These are phyloP conservation scores for Shiraia sp. DNA, from an alignment of 2,329 filamentous ascomycete species.

Conservation along the genomic window DNA sequence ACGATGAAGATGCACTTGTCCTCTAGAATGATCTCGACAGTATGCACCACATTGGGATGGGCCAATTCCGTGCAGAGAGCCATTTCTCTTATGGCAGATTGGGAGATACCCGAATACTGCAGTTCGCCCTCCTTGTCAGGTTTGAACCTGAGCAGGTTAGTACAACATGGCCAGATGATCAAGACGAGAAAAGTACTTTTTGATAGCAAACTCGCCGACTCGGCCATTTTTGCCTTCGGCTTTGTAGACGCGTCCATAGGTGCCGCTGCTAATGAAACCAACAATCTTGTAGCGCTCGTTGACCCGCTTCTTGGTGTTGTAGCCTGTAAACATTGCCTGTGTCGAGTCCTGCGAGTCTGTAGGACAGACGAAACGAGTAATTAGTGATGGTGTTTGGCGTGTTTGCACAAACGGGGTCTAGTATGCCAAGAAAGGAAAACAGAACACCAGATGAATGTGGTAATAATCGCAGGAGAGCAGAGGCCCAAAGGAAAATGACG, in stretches of 20 bases:
- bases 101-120: conserved; percentile 95
- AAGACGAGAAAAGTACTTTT: conserved; percentile 66
- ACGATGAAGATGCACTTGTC: conserved; percentile 99
- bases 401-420: neutral
- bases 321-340: conserved; percentile 52
- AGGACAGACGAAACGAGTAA: too few relatives aligned
- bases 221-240: conserved; percentile 75
- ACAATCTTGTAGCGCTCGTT: conserved; percentile 94
- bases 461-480: too few relatives aligned
- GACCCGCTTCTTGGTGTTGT: conserved; percentile 78
- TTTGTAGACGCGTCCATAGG: conserved; percentile 98
- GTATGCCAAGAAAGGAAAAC: too few relatives aligned
- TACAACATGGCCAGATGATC: conserved; percentile 5
- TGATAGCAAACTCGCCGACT: conserved; percentile 91
- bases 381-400: conserved; percentile 11
- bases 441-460: too few relatives aligned
- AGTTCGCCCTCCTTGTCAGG: conserved; percentile 98
- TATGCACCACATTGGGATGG: conserved; percentile 85
- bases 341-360: conserved; percentile 33
- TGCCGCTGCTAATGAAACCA: conserved; percentile 97
- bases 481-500: too few relatives aligned
- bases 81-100: conserved; percentile 97
- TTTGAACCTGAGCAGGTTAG: conserved; percentile 67
- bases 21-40: conserved; percentile 94
- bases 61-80: conserved; percentile 89